Evolutionary conservation across 345 rosid genomes (phyloP).

Genomic region (Pelargonium nanum): DNA sequence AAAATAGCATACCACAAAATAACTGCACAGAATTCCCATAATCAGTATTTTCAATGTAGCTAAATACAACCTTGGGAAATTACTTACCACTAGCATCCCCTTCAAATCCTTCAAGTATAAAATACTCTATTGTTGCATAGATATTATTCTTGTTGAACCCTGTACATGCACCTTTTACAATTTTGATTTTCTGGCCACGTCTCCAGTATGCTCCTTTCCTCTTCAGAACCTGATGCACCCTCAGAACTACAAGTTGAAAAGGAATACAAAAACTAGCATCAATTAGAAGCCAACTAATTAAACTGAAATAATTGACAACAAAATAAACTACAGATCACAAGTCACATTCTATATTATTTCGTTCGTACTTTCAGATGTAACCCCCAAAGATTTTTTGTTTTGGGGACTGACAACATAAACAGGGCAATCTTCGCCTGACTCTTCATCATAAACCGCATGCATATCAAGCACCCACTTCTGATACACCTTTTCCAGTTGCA

Average conservation of each 20-base stretch:
- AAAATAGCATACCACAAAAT: neutral
- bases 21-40: neutral
- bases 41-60: neutral
- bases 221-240: conserved; percentile 39
- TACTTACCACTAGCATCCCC: conserved; percentile 67
- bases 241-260: conserved; percentile 35
- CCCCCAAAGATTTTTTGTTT: conserved; percentile 42
- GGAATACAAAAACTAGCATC: conserved; percentile 8
- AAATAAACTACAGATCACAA: neutral
- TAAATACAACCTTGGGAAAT: conserved; percentile 2
- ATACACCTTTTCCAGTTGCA: conserved; percentile 47
- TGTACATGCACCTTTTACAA: conserved; percentile 56
- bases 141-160: conserved; percentile 33
- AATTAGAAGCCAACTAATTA: neutral
- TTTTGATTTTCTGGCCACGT: conserved; percentile 49
- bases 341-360: neutral
- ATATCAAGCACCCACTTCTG: conserved; percentile 56
- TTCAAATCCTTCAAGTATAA: conserved; percentile 54
- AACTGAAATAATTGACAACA: neutral
- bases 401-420: conserved; percentile 25
- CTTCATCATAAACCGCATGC: conserved; percentile 58
- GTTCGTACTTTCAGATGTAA: conserved; percentile 50
- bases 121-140: conserved; percentile 56
- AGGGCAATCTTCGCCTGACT: conserved; percentile 52
- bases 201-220: conserved; percentile 45